Base-by-base conservation (phyloP, 257 asterid genomes). In the Nicotiana attenuata region DNA sequence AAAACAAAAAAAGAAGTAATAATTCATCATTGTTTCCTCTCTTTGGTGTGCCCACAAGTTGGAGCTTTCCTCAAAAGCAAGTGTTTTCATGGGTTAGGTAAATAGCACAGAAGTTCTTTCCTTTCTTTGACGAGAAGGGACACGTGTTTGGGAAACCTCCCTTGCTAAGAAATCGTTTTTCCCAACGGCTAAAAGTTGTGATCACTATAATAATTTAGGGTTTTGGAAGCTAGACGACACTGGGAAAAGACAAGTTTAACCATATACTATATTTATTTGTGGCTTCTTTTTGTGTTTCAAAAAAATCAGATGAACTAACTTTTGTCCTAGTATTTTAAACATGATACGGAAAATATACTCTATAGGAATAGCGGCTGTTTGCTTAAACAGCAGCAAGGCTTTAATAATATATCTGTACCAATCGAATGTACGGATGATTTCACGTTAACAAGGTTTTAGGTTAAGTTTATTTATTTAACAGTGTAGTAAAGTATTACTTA, bases 141-240 rank as follows among this genome's bases (percentile, higher is more conserved):
- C 85, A 83, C 86, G 84, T 82, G 85, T 35, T 78, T 1, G 16
- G 83, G 79, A 20, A 84, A 87, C 87, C 89, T 82, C 76, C 35
- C 69, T 52, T 24, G 83, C 89, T 87, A 87, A 84, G 89, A 65
- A 82, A 87, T 80, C 85, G 16, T 69, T 65, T 56, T 13, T 9
- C 2, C 57, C 20, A 33, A 38, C 35, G 71, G 68, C 60, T 15
- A 20, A 45, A 76, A 81, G 61, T 65, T 17, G 6, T 19, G 15
- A 33, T 56, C 61, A 38, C 15, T 83, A 38, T 61, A 47, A 7
- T 22, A 53, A 28, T 31, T 14, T n/a, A 69, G 65, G 82, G 79
- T 45, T 75, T 75, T 50, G 41, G 26, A 24, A 50, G 56, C 38
- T 50, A 50, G 45, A 75, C 41, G 16, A 50, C 79, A 50, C 0